Base-by-base conservation (phyloP, 495 filamentous ascomycete genomes). In the Lentithecium fluviatile region DNA sequence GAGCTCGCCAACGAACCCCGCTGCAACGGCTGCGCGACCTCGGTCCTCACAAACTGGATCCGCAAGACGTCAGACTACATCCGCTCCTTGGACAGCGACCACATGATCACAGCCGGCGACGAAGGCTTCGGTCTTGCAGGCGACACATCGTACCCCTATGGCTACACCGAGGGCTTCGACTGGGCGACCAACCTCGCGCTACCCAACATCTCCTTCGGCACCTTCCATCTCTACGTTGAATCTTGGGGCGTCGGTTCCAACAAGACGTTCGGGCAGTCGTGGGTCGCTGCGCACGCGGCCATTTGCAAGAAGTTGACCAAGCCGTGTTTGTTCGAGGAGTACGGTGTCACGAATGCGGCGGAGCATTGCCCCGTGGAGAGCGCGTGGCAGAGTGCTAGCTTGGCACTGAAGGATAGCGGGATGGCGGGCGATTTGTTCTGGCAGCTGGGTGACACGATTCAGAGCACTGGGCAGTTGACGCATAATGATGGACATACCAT, bases 1-100 rank as follows among this genome's bases (percentile, higher is more conserved):
- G 85, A 89, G 65, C 74, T 89, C 6, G 80, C 77, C 19, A 90
- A 90, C 69, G 87, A 89, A 75, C 82, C 85, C 10, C 79, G 85
- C 56, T 89, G 86, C 76, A 78, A 79, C 17, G 83, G 78, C 19
- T 89, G 86, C 66, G 72, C 67, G 23, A 76, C 83, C 0, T 76
- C 77, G 6, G 76, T 85, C 11, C 79, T 89, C 53, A 83, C 77
- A 43, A 74, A 81, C 21, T 90, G 86, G 86, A 82, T 81, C 25
- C 73, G 73, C n/a, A 75, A 77, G 17, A 84, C 78, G 17, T 82
- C 78, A 54, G 71, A 76, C 1, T 88, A 85, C 63, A 83, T 89
- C 74, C 87, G 88, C 72, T 74, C 69, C 19, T 66, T 89, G 10
- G 87, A 89, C 64, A 63, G 77, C 0, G 72, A 78, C 37, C 87